phyloP scores from a whole-genome alignment of 1,139 yeast genomes.

The Kurtzmaniella quercitrusa region DNA sequence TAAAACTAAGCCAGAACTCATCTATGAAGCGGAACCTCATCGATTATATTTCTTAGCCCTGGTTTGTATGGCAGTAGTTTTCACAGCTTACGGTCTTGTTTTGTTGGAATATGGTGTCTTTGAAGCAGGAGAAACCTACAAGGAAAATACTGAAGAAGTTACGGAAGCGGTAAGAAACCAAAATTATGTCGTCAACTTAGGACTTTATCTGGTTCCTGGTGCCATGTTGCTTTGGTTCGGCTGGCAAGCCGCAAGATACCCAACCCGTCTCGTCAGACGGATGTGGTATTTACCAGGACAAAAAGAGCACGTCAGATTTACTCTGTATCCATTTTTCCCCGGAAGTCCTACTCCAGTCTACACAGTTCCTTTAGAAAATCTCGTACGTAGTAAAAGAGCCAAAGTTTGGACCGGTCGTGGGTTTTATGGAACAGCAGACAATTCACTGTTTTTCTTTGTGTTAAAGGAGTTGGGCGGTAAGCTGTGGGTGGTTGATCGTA shows the following conservation, averaged over 20 bases:
- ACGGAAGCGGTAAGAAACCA: conserved; percentile 31
- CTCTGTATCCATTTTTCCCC: conserved; percentile 73
- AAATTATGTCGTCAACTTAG: conserved; percentile 32
- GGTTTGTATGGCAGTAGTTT: conserved; percentile 64
- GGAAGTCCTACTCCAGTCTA: conserved; percentile 73
- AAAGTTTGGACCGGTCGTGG: conserved; percentile 85
- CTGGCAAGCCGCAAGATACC: conserved; percentile 47
- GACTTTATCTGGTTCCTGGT: conserved; percentile 33
- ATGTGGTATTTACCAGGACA: conserved; percentile 71
- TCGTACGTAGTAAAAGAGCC: conserved; percentile 57
- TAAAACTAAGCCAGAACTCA: conserved; percentile 63
- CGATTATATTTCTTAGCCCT: conserved; percentile 68
- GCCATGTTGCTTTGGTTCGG: conserved; percentile 30
- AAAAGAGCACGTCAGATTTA: conserved; percentile 54
- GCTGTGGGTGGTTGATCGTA: conserved; percentile 79
- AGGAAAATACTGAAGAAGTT: conserved; percentile 51
- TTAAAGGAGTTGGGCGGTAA: conserved; percentile 52
- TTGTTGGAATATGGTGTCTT: conserved; percentile 54
- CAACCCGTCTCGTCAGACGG: conserved; percentile 67
- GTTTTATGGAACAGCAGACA: conserved; percentile 78
- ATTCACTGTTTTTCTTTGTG: conserved; percentile 69
- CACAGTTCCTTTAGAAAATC: conserved; percentile 56
- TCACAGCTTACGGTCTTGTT: conserved; percentile 64
- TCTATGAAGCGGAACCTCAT: conserved; percentile 84
- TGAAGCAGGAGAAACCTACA: conserved; percentile 54